Evolutionary conservation across 2,329 filamentous ascomycete species (phyloP).

Genomic region (Talaromyces sp.): DNA sequence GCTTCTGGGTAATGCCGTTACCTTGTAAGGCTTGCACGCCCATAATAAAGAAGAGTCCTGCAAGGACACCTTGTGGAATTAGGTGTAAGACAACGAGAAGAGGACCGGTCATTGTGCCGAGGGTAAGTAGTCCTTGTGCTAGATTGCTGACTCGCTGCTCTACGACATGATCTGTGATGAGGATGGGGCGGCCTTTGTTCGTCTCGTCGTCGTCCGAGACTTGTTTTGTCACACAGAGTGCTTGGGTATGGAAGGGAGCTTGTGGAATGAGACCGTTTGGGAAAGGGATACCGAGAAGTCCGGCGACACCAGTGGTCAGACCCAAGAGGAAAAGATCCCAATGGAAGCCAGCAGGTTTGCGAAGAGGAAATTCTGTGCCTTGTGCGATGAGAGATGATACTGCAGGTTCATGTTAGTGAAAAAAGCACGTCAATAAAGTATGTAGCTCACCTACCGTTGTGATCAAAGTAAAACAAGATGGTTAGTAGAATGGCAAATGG

Average conservation of each 20-base stretch:
- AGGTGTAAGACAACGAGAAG: constrained; percentile 70
- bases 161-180: constrained; percentile 59
- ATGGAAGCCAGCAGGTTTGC: constrained; percentile 78
- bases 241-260: constrained; percentile 76
- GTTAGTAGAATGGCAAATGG: constrained; percentile 82
- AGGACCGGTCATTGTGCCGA: constrained; percentile 75
- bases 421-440: neutral
- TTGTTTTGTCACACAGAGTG: constrained; percentile 66
- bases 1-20: constrained; percentile 73
- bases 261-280: constrained; percentile 82
- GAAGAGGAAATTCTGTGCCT: constrained; percentile 75
- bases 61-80: constrained; percentile 75
- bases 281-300: constrained; percentile 72
- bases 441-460: constrained; percentile 61
- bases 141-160: constrained; percentile 79
- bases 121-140: constrained; percentile 70
- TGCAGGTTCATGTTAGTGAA: constrained; percentile 29
- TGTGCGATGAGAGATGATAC: constrained; percentile 80
- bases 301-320: constrained; percentile 70
- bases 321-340: constrained; percentile 82
- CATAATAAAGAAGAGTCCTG: constrained; percentile 82
- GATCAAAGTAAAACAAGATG: constrained; percentile 84
- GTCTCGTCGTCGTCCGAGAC: constrained; percentile 56
- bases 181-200: constrained; percentile 56
- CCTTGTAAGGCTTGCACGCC: constrained; percentile 71